Evolutionary conservation across 2,329 filamentous ascomycete genomes (phyloP), one percentile per base, ranked within the genome.

Genomic region (Ceratocystis lukuohia): DNA sequence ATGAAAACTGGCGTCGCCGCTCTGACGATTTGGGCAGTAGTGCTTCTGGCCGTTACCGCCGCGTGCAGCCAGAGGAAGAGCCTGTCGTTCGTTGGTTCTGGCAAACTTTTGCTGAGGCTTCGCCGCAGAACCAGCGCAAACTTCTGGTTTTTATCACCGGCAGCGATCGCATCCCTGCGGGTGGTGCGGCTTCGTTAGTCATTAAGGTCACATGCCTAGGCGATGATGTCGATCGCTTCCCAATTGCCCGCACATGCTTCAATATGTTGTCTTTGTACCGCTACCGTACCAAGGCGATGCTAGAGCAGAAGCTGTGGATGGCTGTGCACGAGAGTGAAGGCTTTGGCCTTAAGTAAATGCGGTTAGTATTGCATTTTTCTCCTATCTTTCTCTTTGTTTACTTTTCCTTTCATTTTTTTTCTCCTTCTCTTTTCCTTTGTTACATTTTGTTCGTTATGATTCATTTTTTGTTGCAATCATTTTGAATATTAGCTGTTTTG

Each of bases 271-370:
- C 87, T 3, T 76, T 96, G 67, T 93, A 87, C 77, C 82, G 84
- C 59, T 96, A 93, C 75, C 73, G 75, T 45, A 84, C 82, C 2
- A 84, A 80, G 70, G 80, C 85, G 72, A 86, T 83, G 70, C 74
- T 96, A 68, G 87, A 90, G 74, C 77, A 75, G 64, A 85, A 86
- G 78, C 77, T 96, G 41, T 96, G 91, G 91, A 83, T 84, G 69
- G 92, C 92, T 3, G 91, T 96, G n/a, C 79, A 84, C 70, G 91
- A 92, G 75, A 95, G 91, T 72, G 91, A 96, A 74, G 92, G 92
- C 2, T 96, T 96, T 80, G 91, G 91, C 41, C 79, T 96, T 74
- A 94, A 92, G 74, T 93, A 73, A 79, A 41, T 41, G 37, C 37
- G 10, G 37, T 41, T 41, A 15, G 37, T 15, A 41, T 37, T 44